Conservation (phyloP, 441 rosid genomes). For the Raphanus hybrid region DNA sequence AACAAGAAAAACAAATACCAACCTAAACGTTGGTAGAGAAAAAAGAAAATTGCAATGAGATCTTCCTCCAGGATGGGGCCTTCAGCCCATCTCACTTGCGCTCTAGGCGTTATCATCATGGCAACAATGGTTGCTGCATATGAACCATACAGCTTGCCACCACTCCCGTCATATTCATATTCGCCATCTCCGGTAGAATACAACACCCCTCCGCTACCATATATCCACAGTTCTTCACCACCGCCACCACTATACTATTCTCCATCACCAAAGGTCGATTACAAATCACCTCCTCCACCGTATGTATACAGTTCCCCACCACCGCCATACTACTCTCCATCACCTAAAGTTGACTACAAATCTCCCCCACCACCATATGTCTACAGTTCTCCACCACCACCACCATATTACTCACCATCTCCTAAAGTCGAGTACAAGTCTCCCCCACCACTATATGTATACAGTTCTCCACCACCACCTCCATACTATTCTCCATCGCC, state of each 20-base stretch:
- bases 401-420: background rate
- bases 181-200: constrained; percentile 9
- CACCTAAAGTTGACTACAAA: background rate
- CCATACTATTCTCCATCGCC: background rate
- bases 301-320: background rate
- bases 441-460: background rate
- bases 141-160: constrained; percentile 1
- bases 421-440: background rate
- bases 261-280: background rate
- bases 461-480: background rate
- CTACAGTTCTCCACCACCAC: background rate
- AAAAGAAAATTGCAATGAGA: background rate
- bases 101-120: constrained; percentile 2
- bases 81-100: background rate
- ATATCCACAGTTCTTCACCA: background rate
- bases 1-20: background rate
- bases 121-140: constrained; percentile 1
- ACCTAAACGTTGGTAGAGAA: background rate
- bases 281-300: background rate
- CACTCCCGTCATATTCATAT: background rate
- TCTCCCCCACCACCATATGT: background rate
- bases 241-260: background rate
- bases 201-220: background rate
- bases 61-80: background rate
- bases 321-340: background rate